Base-by-base conservation (phyloP, 306 rosid species). In the Astragalus glycyphyllos region DNA sequence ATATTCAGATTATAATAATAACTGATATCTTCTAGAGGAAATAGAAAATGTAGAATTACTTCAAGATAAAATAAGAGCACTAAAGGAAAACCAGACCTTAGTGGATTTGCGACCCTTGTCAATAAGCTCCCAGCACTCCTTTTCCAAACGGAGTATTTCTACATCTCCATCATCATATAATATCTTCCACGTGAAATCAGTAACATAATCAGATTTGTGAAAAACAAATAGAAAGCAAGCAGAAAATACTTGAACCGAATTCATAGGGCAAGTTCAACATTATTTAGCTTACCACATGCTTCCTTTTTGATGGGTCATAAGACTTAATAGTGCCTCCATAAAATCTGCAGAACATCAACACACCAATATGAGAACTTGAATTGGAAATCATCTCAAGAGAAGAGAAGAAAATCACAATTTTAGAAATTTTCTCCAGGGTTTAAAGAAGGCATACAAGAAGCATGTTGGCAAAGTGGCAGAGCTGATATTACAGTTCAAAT, bases 251-350 rank as follows among this genome's bases (percentile, higher is more conserved):
- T 10, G 59, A 54, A 41, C 49, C 12, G 34, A 54, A 72, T 73
- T 37, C 65, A 68, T 66, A 72, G 35, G 69, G 57, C 42, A 26
- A 61, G 66, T 69, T 58, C 74, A 34, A 70, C 74, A 80, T 71
- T 54, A 60, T 65, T 68, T 55, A 80, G 73, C 95, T 75, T 85
- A 95, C 99, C 91, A 91, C 99, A 69, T 95, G 99, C 86, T 91
- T 95, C 76, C 84, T 73, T 79, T 91, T 95, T 47, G 74, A 44
- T 23, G 90, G 64, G 58, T 95, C 99, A 74, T 83, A 84, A 72
- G 99, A 95, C 85, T 91, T 95, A 68, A 95, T 76, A 7, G 89
- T 86, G 76, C 99, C 99, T 76, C 81, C 86, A 84, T 95, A 95
- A 77, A 87, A 95, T 79, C 99, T 95, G 86, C 17, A 82, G 68